Evolutionary conservation across 2,329 filamentous ascomycete genomes (phyloP).

Genomic region (Verticillium longisporum): DNA sequence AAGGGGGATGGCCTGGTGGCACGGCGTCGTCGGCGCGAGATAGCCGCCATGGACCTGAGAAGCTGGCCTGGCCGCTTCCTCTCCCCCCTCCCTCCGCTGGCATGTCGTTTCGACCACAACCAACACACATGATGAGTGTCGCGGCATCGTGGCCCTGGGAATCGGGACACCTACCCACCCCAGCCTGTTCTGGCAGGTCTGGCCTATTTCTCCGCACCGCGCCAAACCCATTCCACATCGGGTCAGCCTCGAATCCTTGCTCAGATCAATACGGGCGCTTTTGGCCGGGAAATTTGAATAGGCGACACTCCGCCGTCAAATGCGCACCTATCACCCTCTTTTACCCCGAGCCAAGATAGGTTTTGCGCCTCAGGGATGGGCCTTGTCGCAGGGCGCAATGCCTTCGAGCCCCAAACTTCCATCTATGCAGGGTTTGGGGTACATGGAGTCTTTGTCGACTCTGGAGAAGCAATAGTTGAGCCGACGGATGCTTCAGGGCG

Average conservation of each 20-base stretch:
- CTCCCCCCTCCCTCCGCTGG: background rate
- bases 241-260: background rate
- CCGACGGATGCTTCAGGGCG: background rate
- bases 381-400: background rate
- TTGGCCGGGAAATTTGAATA: background rate
- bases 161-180: background rate
- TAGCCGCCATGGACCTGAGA: background rate
- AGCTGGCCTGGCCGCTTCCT: background rate
- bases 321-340: background rate
- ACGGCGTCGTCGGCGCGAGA: slow-evolving; percentile 1
- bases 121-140: background rate
- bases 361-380: background rate
- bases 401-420: no score
- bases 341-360: background rate
- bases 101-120: background rate
- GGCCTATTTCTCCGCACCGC: slow-evolving; percentile 1
- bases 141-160: background rate
- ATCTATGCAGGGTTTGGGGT: background rate
- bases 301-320: background rate
- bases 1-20: background rate
- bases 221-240: background rate
- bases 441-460: background rate
- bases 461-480: background rate
- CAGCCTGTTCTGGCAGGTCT: background rate
- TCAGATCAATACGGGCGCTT: background rate